Conservation (phyloP, 1,284 basidiomycete species). For the Calocybe gambosa region DNA sequence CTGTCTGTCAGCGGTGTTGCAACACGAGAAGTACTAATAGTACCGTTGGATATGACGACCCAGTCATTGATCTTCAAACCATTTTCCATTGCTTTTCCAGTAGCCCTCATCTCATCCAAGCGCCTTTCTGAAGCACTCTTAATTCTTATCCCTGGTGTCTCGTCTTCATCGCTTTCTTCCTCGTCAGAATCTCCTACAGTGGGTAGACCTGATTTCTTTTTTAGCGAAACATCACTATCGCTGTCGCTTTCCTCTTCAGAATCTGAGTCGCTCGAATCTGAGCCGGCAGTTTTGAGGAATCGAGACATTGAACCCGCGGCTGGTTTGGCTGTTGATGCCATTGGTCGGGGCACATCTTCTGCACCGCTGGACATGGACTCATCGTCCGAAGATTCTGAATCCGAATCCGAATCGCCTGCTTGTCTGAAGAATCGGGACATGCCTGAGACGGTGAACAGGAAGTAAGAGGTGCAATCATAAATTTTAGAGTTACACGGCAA, state of each 20-base stretch:
- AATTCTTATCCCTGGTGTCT: slow-evolving; percentile 64
- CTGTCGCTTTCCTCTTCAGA: slow-evolving; percentile 42
- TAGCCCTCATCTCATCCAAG: slow-evolving; percentile 83
- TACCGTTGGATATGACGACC: slow-evolving; percentile 87
- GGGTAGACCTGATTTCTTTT: slow-evolving; percentile 18
- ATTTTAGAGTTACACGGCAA: slow-evolving; percentile 13
- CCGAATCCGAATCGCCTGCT: slow-evolving; percentile 76
- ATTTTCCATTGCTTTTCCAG: slow-evolving; percentile 90
- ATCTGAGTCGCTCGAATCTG: slow-evolving; percentile 40
- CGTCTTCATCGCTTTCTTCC: slow-evolving; percentile 69
- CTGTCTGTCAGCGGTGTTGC: slow-evolving; percentile 10
- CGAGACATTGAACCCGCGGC: slow-evolving; percentile 54
- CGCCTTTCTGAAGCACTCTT: slow-evolving; percentile 82
- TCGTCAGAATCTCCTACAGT: slow-evolving; percentile 48
- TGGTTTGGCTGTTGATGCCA: slow-evolving; percentile 46
- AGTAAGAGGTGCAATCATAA: slow-evolving; percentile 6
- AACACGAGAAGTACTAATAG: slow-evolving; percentile 18
- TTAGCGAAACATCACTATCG: slow-evolving; percentile 33
- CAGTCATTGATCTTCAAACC: slow-evolving; percentile 96
- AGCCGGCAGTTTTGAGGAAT: slow-evolving; percentile 56
- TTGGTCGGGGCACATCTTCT: slow-evolving; percentile 50
- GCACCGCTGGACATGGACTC: slow-evolving; percentile 76
- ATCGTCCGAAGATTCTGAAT: slow-evolving; percentile 74
- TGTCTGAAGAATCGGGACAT: slow-evolving; percentile 90
- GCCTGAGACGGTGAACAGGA: slow-evolving; percentile 13